Evolutionary conservation across 352 stramenopile species (phyloP).

Genomic region (Globisporangium cederbergense): DNA sequence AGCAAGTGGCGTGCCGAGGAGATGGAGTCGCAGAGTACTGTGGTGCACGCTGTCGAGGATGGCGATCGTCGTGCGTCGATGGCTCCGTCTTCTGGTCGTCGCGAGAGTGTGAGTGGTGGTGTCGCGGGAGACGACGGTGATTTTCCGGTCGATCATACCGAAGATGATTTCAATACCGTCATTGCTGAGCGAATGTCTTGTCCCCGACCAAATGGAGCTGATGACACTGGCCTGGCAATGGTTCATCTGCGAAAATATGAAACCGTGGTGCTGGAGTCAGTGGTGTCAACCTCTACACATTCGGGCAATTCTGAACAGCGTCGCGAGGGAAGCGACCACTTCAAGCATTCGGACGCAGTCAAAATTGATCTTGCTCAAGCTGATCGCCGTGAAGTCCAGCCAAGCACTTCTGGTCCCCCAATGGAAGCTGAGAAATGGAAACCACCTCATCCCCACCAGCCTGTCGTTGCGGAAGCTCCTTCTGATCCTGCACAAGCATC

Average conservation of each 20-base stretch:
- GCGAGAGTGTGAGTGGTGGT: not conserved
- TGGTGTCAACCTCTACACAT: not conserved
- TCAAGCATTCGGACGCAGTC: not conserved
- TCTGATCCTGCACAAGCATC: not conserved
- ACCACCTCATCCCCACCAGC: not conserved
- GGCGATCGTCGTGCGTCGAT: conserved; percentile 12
- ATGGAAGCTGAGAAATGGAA: not conserved
- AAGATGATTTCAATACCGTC: too few relatives aligned
- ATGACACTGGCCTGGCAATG: not conserved
- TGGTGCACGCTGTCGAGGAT: conserved; percentile 1
- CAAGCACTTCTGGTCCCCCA: not conserved
- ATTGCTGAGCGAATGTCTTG: not conserved
- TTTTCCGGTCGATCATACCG: not conserved
- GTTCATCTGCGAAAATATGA: not conserved
- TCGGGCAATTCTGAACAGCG: not conserved
- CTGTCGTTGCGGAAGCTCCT: not conserved
- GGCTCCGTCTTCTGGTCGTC: not conserved
- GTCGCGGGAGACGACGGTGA: not conserved
- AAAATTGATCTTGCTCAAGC: not conserved
- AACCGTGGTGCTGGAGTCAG: not conserved
- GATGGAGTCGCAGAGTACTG: conserved; percentile 4
- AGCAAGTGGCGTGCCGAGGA: conserved; percentile 19
- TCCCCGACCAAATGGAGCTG: not conserved
- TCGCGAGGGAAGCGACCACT: not conserved
- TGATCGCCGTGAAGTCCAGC: not conserved